These are phyloP conservation scores for Ascochyta pisi DNA, from an alignment of 2,329 filamentous ascomycete genomes.

Conservation along the genomic window DNA sequence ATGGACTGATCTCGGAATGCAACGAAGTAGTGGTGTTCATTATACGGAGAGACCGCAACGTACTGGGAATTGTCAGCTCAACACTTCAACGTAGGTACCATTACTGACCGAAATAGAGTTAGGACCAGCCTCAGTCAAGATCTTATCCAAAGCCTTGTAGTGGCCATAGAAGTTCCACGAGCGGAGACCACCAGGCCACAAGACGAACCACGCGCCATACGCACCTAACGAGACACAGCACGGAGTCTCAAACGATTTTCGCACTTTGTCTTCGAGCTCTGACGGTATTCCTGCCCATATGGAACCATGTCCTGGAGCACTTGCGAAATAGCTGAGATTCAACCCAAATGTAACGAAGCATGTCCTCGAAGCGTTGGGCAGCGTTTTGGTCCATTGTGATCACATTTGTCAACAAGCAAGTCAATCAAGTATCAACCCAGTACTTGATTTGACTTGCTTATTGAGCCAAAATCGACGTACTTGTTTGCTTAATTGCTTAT, in stretches of 20 bases:
- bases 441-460: no score
- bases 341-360: constrained; percentile 45
- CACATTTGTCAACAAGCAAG: no score
- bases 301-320: constrained; percentile 39
- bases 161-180: constrained; percentile 44
- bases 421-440: no score
- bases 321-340: constrained; percentile 41
- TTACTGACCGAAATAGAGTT: constrained; percentile 38
- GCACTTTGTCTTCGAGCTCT: constrained; percentile 42
- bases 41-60: constrained; percentile 44
- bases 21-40: constrained; percentile 43
- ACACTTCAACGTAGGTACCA: background rate
- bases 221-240: constrained; percentile 38
- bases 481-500: no score
- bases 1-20: constrained; percentile 42
- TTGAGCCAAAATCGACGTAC: no score
- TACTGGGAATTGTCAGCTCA: constrained; percentile 26
- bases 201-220: constrained; percentile 43
- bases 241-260: constrained; percentile 43
- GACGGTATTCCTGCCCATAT: constrained; percentile 44
- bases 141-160: constrained; percentile 38
- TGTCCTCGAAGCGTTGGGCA: constrained; percentile 36
- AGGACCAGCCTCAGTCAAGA: constrained; percentile 35
- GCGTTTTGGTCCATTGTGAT: constrained; percentile 35
- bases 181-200: constrained; percentile 41